These are phyloP conservation scores for Fusarium nelsonii DNA, from an alignment of 2,329 filamentous ascomycete genomes.

Conservation along the genomic window DNA sequence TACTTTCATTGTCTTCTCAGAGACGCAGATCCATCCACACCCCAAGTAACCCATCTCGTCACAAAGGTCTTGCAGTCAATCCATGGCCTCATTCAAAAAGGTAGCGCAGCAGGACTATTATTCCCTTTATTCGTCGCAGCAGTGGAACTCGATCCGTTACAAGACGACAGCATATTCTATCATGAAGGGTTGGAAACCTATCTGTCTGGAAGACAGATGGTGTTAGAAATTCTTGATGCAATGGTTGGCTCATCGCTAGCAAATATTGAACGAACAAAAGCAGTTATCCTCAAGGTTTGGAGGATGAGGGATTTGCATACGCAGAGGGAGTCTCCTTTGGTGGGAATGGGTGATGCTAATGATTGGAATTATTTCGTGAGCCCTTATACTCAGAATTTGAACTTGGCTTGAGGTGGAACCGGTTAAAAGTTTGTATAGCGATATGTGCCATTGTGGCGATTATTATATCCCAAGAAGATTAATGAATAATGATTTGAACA, in stretches of 20 bases:
- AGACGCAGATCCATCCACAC: conserved; percentile 55
- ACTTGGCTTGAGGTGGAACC: conserved; percentile 33
- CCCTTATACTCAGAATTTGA: conserved; percentile 48
- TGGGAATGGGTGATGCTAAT: conserved; percentile 10
- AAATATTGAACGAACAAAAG: conserved; percentile 59
- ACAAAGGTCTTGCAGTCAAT: conserved; percentile 24
- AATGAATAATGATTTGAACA: conserved; percentile 16
- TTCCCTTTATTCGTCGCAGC: conserved; percentile 44
- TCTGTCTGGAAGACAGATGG: conserved; percentile 32
- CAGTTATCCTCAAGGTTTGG: conserved; percentile 63
- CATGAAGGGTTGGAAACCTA: not conserved
- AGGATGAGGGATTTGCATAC: conserved; percentile 55
- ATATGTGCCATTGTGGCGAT: not conserved
- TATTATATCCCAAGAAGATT: not conserved
- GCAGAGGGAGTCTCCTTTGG: not conserved
- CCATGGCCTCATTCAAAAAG: conserved; percentile 22
- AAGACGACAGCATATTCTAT: conserved; percentile 19
- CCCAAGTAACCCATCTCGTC: conserved; percentile 15
- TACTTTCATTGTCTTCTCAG: conserved; percentile 61
- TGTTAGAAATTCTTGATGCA: conserved; percentile 46
- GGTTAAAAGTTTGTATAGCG: not conserved
- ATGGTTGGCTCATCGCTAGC: conserved; percentile 57
- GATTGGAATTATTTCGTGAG: conserved; percentile 48
- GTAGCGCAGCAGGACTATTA: conserved; percentile 36
- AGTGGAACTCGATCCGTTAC: conserved; percentile 36